phyloP scores from a whole-genome alignment of 2,329 filamentous ascomycete genomes.

The Atkinsonella hypoxylon region DNA sequence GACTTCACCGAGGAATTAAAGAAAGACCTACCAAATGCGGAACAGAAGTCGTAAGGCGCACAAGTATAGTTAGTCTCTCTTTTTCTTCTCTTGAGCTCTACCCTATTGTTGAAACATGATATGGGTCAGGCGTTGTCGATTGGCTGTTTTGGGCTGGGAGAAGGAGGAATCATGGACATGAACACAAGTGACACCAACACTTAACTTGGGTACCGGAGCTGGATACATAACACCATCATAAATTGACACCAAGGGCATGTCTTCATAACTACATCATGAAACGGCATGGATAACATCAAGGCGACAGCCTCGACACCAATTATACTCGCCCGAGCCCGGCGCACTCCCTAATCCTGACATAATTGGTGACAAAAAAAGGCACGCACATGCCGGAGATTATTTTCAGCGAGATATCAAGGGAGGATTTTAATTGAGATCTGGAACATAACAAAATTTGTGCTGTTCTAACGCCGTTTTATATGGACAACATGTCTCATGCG shows the following conservation, averaged over 20 bases:
- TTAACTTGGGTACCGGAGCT: conserved; percentile 1
- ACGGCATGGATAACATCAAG: not conserved
- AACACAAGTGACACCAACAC: not conserved
- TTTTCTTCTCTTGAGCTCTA: not conserved
- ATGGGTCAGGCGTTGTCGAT: conserved; percentile 6
- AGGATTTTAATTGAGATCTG: conserved; percentile 8
- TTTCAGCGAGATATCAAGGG: conserved; percentile 3
- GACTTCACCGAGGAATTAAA: conserved; percentile 45
- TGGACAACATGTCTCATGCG: not conserved
- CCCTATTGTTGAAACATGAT: not conserved
- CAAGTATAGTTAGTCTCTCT: not conserved
- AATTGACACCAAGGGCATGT: not conserved
- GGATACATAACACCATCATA: not conserved
- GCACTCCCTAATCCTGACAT: not conserved
- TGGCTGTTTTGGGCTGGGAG: not conserved
- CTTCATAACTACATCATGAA: not conserved
- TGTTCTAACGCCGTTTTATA: conserved; percentile 14
- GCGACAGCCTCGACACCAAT: not conserved
- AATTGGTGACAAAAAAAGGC: conserved; percentile 3
- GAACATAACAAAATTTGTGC: conserved; percentile 10
- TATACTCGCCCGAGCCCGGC: not conserved
- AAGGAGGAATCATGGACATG: not conserved
- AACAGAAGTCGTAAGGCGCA: not conserved
- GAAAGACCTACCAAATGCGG: conserved; percentile 29
- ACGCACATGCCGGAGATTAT: conserved; percentile 6